phyloP scores from a whole-genome alignment of 2,329 filamentous ascomycete genomes.

The Hypocreales sp. region DNA sequence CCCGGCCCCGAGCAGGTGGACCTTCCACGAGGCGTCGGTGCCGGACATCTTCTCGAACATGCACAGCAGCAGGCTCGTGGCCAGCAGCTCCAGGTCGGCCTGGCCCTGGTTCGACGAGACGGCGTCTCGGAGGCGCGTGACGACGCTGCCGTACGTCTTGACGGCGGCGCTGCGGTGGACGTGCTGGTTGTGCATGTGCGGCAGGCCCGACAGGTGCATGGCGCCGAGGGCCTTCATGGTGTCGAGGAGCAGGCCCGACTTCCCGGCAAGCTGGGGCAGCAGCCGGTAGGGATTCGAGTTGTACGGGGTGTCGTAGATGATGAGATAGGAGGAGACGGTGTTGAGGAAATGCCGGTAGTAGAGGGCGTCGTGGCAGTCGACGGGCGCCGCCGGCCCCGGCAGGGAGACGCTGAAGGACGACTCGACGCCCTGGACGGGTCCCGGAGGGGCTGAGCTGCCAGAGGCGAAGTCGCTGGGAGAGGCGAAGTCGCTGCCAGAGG shows the following conservation, averaged over 20 bases:
- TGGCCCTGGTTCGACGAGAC: slow-evolving; percentile 12
- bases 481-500: too few relatives aligned
- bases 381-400: slow-evolving; percentile 1
- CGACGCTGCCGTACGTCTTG: slow-evolving; percentile 19
- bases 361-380: slow-evolving; percentile 9
- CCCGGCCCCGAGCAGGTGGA: slow-evolving; percentile 20
- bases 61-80: slow-evolving; percentile 6
- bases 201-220: slow-evolving; percentile 22
- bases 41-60: slow-evolving; percentile 6
- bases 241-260: slow-evolving; percentile 21
- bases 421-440: slow-evolving; percentile 1
- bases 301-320: slow-evolving; percentile 22
- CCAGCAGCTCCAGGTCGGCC: slow-evolving; percentile 10
- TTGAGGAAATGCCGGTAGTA: slow-evolving; percentile 20
- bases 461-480: too few relatives aligned
- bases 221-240: slow-evolving; percentile 23
- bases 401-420: background rate
- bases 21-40: slow-evolving; percentile 16
- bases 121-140: slow-evolving; percentile 9
- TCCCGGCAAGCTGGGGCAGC: slow-evolving; percentile 25
- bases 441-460: background rate
- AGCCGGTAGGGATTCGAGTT: slow-evolving; percentile 22
- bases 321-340: slow-evolving; percentile 24
- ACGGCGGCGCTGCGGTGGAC: slow-evolving; percentile 20
- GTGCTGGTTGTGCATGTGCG: slow-evolving; percentile 13